These are phyloP conservation scores for Komagataea norvegica DNA, from an alignment of 1,139 yeast genomes.

Conservation along the genomic window DNA sequence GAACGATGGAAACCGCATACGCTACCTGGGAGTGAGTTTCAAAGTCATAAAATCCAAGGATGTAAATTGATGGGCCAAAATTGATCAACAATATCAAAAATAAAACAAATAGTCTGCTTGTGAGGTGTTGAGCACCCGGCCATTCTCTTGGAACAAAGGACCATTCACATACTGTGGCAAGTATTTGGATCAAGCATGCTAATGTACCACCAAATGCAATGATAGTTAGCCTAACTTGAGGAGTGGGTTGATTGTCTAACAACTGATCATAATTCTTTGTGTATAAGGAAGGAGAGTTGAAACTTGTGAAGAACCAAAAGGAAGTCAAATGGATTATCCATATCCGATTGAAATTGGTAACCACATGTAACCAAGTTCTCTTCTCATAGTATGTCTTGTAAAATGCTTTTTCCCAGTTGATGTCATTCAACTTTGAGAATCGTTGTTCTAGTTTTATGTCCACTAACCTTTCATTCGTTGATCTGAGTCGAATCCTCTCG, in stretches of 20 bases:
- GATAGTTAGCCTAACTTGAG: conserved; percentile 56
- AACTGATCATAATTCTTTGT: conserved; percentile 56
- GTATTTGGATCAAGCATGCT: conserved; percentile 58
- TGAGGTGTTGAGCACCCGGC: conserved; percentile 58
- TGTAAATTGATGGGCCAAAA: conserved; percentile 58
- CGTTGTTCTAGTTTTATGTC: conserved; percentile 43
- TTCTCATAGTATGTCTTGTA: conserved; percentile 70
- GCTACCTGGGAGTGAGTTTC: conserved; percentile 49
- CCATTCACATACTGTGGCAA: conserved; percentile 61
- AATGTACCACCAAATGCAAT: conserved; percentile 71
- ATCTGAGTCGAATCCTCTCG: conserved; percentile 38
- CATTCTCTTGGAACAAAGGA: conserved; percentile 63
- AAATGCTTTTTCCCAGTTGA: conserved; percentile 61
- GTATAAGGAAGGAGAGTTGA: conserved; percentile 73
- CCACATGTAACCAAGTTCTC: conserved; percentile 73
- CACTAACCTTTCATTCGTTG: conserved; percentile 41
- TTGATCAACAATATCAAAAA: conserved; percentile 43
- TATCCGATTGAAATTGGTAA: conserved; percentile 73
- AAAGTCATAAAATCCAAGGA: conserved; percentile 49
- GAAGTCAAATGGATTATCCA: conserved; percentile 78
- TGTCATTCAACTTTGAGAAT: conserved; percentile 41
- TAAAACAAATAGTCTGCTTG: conserved; percentile 41
- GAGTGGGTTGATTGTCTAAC: conserved; percentile 59
- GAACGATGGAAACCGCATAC: conserved; percentile 47
- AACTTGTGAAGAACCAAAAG: conserved; percentile 79